Evolutionary conservation across 768 basidiomycete genomes (phyloP).

Genomic region (Leucocoprinus birnbaumii): DNA sequence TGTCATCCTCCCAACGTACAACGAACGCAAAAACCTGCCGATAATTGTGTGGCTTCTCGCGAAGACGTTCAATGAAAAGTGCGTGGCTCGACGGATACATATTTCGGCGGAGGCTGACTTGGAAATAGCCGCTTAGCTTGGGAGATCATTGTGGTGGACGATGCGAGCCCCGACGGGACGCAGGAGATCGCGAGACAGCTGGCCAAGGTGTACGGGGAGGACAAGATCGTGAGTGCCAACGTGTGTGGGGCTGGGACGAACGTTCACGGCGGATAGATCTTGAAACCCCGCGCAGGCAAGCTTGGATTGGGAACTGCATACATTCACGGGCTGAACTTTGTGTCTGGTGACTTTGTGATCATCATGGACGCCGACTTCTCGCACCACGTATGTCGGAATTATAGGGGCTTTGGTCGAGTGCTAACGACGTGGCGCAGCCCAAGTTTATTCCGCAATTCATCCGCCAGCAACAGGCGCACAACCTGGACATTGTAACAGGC

Average conservation of each 20-base stretch:
- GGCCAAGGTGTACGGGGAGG: conserved; percentile 76
- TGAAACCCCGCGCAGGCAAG: conserved; percentile 88
- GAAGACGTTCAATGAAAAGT: conserved; percentile 76
- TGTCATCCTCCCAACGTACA: conserved; percentile 92
- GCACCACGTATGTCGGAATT: conserved; percentile 70
- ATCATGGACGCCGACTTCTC: conserved; percentile 99
- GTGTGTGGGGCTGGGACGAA: background rate
- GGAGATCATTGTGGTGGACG: conserved; percentile 91
- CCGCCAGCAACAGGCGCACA: conserved; percentile 76
- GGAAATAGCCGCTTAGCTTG: conserved; percentile 62
- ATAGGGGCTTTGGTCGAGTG: background rate
- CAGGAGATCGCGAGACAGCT: conserved; percentile 85
- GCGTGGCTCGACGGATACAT: conserved; percentile 25
- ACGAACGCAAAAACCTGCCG: conserved; percentile 90
- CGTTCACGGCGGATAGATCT: conserved; percentile 43
- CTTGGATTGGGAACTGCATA: conserved; percentile 92
- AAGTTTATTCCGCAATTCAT: conserved; percentile 96
- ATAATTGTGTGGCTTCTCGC: conserved; percentile 86
- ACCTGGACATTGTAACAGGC: conserved; percentile 91
- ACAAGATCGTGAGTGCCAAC: conserved; percentile 59
- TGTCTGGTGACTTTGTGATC: conserved; percentile 89
- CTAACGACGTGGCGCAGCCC: conserved; percentile 46
- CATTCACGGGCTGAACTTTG: conserved; percentile 87
- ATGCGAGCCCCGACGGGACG: conserved; percentile 90
- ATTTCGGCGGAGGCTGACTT: conserved; percentile 6